Percentiles rank a stretch among this genome's conserved stretches.
phyloP scores from a whole-genome alignment of 495 filamentous ascomycete genomes.

The Cercophora scortea region DNA sequence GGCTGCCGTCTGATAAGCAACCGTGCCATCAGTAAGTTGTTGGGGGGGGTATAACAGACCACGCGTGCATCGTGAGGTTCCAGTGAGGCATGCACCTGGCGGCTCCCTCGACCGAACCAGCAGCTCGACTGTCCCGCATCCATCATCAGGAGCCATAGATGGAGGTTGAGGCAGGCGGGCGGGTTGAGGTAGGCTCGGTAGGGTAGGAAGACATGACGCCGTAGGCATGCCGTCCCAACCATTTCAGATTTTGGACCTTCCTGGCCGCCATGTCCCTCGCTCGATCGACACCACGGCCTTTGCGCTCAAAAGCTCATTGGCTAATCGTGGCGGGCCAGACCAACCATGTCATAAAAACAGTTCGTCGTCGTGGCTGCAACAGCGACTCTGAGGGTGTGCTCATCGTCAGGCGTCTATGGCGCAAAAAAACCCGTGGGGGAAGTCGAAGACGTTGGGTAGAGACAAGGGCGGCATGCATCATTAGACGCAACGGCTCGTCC shows the following conservation, averaged over 20 bases:
- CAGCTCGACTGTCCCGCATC: not conserved
- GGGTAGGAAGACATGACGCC: constrained; percentile 10
- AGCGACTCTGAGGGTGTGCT: constrained; percentile 12
- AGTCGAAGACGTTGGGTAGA: constrained; percentile 23
- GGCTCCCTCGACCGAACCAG: constrained; percentile 2
- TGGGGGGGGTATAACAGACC: constrained; percentile 8
- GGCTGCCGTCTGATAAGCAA: constrained; percentile 7
- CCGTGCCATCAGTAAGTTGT: not conserved
- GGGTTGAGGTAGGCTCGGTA: constrained; percentile 3
- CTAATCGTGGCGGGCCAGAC: not conserved
- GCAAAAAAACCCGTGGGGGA: not conserved
- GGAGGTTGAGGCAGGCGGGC: too few species aligned
- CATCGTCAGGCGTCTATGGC: constrained; percentile 20
- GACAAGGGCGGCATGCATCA: constrained; percentile 12
- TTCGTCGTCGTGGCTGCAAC: constrained; percentile 9
- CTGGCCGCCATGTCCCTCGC: not conserved
- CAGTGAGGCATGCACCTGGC: constrained; percentile 2
- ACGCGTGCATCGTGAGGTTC: not conserved
- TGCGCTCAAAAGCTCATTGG: constrained; percentile 20
- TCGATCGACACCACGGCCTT: constrained; percentile 13
- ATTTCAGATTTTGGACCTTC: not conserved
- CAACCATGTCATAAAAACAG: constrained; percentile 10
- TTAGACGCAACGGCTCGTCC: constrained; percentile 16
- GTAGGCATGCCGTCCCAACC: constrained; percentile 10
- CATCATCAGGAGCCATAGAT: not conserved